Percentiles rank a stretch among this genome's conserved stretches.
Evolutionary conservation across 2,329 filamentous ascomycete species (phyloP).

Genomic region (Colletotrichum costaricense): DNA sequence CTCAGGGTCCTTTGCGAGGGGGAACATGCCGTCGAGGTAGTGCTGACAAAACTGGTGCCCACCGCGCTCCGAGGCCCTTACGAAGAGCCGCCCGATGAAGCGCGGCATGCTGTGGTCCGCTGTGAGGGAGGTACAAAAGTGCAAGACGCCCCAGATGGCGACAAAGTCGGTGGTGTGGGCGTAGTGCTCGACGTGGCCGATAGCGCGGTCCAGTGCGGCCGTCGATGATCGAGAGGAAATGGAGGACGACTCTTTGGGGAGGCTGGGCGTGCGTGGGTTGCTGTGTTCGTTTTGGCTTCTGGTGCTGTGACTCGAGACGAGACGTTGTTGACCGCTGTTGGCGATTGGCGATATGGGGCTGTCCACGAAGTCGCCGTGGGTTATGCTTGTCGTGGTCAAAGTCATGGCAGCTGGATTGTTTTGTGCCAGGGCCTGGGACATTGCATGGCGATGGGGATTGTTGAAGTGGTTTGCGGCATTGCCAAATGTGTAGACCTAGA

Average conservation of each 20-base stretch:
- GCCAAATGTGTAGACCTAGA: constrained; percentile 77
- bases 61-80: constrained; percentile 50
- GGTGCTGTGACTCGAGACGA: background rate
- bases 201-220: constrained; percentile 60
- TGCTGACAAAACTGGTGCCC: constrained; percentile 70
- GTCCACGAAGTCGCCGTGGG: background rate
- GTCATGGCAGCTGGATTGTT: constrained; percentile 40
- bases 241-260: constrained; percentile 41
- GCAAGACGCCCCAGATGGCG: constrained; percentile 78
- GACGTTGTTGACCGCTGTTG: background rate
- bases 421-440: constrained; percentile 56
- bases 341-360: constrained; percentile 30
- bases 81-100: constrained; percentile 72
- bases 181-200: constrained; percentile 84
- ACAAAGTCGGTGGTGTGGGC: constrained; percentile 81
- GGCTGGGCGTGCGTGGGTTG: background rate
- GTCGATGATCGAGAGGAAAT: constrained; percentile 48
- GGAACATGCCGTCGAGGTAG: constrained; percentile 73
- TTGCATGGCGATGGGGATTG: constrained; percentile 62
- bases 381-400: constrained; percentile 26
- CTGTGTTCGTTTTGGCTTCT: background rate
- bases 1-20: constrained; percentile 55
- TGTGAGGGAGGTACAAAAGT: constrained; percentile 58
- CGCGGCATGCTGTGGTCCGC: constrained; percentile 62
- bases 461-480: constrained; percentile 86